Base-by-base conservation (phyloP, 345 rosid genomes). In the Linum trigynum region DNA sequence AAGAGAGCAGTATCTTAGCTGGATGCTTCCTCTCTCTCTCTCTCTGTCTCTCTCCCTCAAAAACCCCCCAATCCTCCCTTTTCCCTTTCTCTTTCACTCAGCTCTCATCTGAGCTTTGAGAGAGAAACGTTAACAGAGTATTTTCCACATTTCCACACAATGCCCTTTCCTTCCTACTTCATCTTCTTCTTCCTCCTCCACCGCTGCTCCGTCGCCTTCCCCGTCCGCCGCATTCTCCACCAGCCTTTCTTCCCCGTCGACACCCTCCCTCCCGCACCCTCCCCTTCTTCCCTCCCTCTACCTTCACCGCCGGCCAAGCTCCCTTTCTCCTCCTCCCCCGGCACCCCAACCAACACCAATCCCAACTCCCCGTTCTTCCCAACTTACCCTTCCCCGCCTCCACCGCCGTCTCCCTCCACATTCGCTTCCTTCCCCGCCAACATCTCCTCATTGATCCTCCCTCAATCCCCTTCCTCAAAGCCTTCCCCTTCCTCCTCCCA, bases 361-460 rank as follows among this genome's bases (percentile, higher is more conserved):
- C 79, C 92, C 1, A 83, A 82, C 10, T 72, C 92, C 15, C 92
- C 96, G 0, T 95, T 91, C 71, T 95, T 90, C 74, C 99, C 97
- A 0, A 41, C 82, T 38, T 86, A 76, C 76, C 82, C 91, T 64
- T 67, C 84, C 4, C 57, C 97, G 39, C 96, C 96, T 3, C 97
- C 97, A 5, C 96, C 96, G 43, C 85, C 90, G 4, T 65, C 91
- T 55, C 87, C 97, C 0, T 71, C 88, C 3, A 50, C 82, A 2
- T 86, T 81, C 64, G 96, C 90, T 32, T 86, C 98, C 39, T 92
- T 90, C 72, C 98, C 98, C 0, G 98, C 96, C 59, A 92, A 92
- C 65, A 86, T 92, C 74, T 90, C 97, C 74, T 85, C 95, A 53
- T 85, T 94, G 8, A 80, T 78, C 76, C 85, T 94, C 59, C 97